Base-by-base conservation (phyloP, 139 green algal genomes). In the Astrephomene gubernaculifera region DNA sequence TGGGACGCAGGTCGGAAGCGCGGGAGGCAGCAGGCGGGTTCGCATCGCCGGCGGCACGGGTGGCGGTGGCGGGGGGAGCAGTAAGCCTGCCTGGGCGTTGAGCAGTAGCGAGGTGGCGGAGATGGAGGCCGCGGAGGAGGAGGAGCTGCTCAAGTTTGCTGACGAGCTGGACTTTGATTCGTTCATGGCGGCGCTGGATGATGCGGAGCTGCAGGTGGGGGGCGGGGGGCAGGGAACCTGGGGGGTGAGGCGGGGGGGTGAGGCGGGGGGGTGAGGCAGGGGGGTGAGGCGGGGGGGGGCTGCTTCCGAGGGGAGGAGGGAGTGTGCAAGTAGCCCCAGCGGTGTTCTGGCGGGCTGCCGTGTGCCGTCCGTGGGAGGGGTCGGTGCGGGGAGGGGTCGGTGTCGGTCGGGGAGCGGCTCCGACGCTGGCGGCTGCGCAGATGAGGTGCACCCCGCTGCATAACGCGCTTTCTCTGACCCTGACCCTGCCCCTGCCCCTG, bases 101-200 rank as follows among this genome's bases (percentile, higher is more conserved):
- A 83, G 5, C 24, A n/a, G 35, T 44, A 35, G 41, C 17, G 35
- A 83, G 72, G 72, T 79, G 6, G 61, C 31, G 45, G 1, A 67
- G 36, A 36, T 70, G 33, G 72, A 76, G 41, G 61, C 54, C 36
- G 63, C 43, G 17, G 83, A 88, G 73, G 83, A 88, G 63, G 83
- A 75, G 35, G 83, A 83, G 63, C 63, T 88, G 71, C 49, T 88
- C 24, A 22, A 25, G 35, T 88, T 88, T 24, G 29, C 72, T 0
- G 57, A 83, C 19, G 63, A 61, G 1, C 61, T 88, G 83, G 83
- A 88, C 67, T 83, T 88, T 63, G 83, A 88, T 35, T 4, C 36
- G 5, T 82, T 82, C 45, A 69, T 88, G 83, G 31, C 52, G n/a
- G 45, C 65, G 14, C 36, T 88, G 72, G 72, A 88, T 24, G 72